Evolutionary conservation across 2,329 filamentous ascomycete genomes (phyloP).

Genomic region (Colletotrichum tropicale): DNA sequence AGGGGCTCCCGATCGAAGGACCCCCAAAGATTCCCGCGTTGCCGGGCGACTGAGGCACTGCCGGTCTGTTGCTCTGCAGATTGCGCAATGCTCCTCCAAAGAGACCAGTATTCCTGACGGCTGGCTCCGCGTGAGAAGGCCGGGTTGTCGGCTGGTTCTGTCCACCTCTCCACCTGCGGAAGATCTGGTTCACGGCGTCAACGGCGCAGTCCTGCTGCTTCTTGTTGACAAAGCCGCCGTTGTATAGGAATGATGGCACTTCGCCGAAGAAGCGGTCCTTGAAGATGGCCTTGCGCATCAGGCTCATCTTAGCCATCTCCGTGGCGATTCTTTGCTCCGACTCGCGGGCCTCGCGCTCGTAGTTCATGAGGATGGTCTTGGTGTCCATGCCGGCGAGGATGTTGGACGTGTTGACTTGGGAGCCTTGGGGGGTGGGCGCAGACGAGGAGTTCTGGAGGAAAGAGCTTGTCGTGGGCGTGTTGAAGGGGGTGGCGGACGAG

Average conservation of each 20-base stretch:
- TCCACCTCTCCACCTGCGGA: background rate
- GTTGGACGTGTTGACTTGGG: background rate
- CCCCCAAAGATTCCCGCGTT: rapidly evolving
- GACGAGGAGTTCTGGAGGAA: background rate
- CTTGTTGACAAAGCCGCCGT: background rate
- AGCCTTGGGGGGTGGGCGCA: background rate
- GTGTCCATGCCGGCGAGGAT: background rate
- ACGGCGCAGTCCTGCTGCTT: background rate
- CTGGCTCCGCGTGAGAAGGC: background rate
- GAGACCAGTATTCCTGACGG: background rate
- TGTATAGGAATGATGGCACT: background rate
- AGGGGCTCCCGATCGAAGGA: background rate
- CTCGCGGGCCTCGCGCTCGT: slow-evolving; percentile 1
- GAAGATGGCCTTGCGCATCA: slow-evolving; percentile 1
- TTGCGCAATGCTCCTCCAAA: background rate
- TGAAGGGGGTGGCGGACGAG: background rate
- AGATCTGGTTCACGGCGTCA: background rate
- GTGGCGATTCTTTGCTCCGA: background rate
- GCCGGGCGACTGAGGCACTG: background rate
- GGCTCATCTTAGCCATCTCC: background rate
- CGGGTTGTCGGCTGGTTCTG: background rate
- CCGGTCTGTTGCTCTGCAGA: background rate
- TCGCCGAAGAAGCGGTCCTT: background rate
- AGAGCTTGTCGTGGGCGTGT: background rate
- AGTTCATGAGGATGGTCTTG: background rate